Conservation (phyloP, 2,329 filamentous ascomycete genomes). For the Pseudohalonectria lignicola region DNA sequence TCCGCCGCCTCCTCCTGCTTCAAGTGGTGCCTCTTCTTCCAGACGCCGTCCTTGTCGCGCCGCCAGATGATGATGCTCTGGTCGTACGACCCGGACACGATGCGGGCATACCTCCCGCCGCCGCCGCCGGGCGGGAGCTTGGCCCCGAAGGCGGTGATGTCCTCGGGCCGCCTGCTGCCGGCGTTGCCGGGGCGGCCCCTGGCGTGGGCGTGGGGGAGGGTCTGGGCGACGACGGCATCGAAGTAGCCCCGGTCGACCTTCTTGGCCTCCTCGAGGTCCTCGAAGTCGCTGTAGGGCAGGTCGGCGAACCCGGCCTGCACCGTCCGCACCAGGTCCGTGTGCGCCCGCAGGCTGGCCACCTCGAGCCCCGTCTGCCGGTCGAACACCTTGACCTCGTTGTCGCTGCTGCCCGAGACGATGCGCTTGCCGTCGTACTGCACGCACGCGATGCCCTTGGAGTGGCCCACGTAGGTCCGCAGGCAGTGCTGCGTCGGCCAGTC, state of each 20-base stretch:
- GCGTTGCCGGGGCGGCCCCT: slow-evolving; percentile 42
- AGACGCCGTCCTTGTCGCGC: slow-evolving; percentile 71
- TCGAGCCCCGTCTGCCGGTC: slow-evolving; percentile 78
- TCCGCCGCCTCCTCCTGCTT: slow-evolving; percentile 61
- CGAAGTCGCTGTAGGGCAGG: slow-evolving; percentile 65
- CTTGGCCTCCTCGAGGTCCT: slow-evolving; percentile 62
- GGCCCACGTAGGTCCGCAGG: slow-evolving; percentile 69
- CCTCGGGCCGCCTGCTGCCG: slow-evolving; percentile 62
- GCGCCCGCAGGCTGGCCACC: slow-evolving; percentile 75
- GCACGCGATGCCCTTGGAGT: slow-evolving; percentile 92
- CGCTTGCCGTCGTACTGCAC: slow-evolving; percentile 91
- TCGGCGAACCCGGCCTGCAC: slow-evolving; percentile 94
- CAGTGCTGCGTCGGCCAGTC: slow-evolving; percentile 72
- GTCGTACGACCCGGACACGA: slow-evolving; percentile 94
- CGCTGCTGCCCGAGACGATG: slow-evolving; percentile 92
- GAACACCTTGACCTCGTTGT: slow-evolving; percentile 92
- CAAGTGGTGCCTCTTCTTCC: slow-evolving; percentile 67
- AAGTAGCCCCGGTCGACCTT: slow-evolving; percentile 66
- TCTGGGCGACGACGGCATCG: slow-evolving; percentile 41
- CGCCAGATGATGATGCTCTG: slow-evolving; percentile 95
- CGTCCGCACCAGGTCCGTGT: slow-evolving; percentile 78
- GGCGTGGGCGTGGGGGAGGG: slow-evolving; percentile 22
- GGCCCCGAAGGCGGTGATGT: slow-evolving; percentile 71
- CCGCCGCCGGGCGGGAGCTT: slow-evolving; percentile 86
- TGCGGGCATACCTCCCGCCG: slow-evolving; percentile 81